Conservation (phyloP, 441 rosid species). For the Lepidium campestre region DNA sequence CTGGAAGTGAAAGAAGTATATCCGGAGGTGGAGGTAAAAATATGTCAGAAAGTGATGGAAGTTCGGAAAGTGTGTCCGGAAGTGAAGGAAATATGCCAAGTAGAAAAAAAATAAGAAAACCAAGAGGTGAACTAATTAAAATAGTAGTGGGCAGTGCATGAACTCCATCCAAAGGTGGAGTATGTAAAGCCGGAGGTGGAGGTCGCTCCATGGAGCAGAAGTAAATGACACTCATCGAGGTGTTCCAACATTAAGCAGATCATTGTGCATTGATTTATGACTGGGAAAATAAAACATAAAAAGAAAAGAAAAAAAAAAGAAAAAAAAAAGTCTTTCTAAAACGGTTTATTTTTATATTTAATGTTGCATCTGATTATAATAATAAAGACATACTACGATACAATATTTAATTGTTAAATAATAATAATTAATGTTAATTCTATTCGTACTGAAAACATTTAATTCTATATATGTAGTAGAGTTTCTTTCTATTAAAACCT, state of each 20-base stretch:
- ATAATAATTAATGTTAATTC: background rate
- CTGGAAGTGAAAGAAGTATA: background rate
- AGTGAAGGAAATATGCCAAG: background rate
- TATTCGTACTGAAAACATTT: background rate
- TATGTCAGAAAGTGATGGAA: background rate
- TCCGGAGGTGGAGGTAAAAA: background rate
- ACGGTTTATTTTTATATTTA: background rate
- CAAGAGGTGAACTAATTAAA: too few relatives aligned
- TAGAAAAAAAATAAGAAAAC: too few relatives aligned
- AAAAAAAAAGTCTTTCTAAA: background rate
- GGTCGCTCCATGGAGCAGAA: background rate
- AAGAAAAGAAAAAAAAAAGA: background rate
- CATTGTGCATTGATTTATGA: background rate
- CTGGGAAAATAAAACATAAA: background rate
- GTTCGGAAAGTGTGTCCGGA: background rate
- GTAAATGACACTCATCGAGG: background rate
- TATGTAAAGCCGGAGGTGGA: background rate
- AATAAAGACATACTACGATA: background rate
- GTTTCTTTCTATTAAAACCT: too few relatives aligned
- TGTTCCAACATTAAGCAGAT: background rate
- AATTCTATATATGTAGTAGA: too few relatives aligned
- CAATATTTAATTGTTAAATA: background rate
- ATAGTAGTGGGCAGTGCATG: background rate
- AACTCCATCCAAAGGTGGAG: background rate
- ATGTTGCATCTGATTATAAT: conserved; percentile 1